Conservation (phyloP, 2,329 filamentous ascomycete genomes). For the Sclerotinia borealis region DNA sequence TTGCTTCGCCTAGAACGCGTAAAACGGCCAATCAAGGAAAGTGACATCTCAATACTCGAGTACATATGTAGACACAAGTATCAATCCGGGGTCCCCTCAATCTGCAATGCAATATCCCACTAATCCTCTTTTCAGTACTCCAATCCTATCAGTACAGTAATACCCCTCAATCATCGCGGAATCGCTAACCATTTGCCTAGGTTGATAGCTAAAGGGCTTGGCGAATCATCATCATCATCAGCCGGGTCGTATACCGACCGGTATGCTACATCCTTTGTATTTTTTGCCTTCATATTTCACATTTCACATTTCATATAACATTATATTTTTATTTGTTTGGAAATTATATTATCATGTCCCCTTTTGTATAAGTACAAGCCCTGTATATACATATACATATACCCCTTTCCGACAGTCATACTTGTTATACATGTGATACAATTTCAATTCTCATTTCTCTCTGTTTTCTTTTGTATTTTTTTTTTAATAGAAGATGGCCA, state of each 20-base stretch:
- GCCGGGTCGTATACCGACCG: background rate
- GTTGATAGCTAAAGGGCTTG: background rate
- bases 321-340: too few species aligned
- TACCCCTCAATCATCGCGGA: background rate
- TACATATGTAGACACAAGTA: background rate
- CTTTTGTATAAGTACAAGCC: too few species aligned
- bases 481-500: too few species aligned
- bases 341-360: too few species aligned
- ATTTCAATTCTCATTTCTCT: too few species aligned
- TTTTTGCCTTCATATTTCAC: background rate
- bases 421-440: too few species aligned
- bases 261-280: background rate
- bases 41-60: background rate
- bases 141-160: background rate
- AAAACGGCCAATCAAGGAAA: background rate
- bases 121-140: background rate
- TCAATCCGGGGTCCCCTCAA: background rate
- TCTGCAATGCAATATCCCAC: too few species aligned
- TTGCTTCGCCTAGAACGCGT: background rate
- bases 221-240: background rate
- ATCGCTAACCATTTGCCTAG: background rate
- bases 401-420: background rate
- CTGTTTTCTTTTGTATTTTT: too few species aligned
- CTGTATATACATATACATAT: too few species aligned
- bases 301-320: too few species aligned